Percentiles rank a stretch among this genome's conserved stretches.
phyloP scores from a whole-genome alignment of 202 grass and related monocot genomes.

The Carex arenaria region DNA sequence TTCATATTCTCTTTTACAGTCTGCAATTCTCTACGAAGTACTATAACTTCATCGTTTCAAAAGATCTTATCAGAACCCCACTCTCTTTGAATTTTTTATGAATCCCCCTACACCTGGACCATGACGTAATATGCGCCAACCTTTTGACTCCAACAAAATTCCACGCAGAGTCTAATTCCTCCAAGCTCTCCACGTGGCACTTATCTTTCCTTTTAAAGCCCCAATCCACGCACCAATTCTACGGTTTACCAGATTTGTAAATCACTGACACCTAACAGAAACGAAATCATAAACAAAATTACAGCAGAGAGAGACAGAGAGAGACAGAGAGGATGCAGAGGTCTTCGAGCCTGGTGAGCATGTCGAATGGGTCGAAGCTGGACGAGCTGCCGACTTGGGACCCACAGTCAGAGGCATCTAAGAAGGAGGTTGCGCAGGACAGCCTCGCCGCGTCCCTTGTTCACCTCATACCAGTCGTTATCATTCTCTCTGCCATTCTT shows the following conservation, averaged over 20 bases:
- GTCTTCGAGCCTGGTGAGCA: slow-evolving; percentile 22
- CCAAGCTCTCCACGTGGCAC: not conserved
- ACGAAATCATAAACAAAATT: not conserved
- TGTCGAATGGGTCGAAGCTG: slow-evolving; percentile 23
- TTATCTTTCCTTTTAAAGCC: not conserved
- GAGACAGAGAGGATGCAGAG: slow-evolving; percentile 21
- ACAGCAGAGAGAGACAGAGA: not conserved
- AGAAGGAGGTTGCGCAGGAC: slow-evolving; percentile 53
- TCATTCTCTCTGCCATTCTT: slow-evolving; percentile 50
- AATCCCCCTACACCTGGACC: not conserved
- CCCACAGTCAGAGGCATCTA: slow-evolving; percentile 43
- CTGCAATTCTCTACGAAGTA: not conserved
- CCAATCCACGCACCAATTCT: not conserved
- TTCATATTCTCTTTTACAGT: not conserved
- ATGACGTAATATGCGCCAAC: not conserved
- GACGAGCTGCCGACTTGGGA: slow-evolving; percentile 58
- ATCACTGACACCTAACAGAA: not conserved
- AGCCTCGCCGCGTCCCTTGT: slow-evolving; percentile 43
- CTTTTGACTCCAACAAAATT: not conserved
- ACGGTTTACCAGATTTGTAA: not conserved
- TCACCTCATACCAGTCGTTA: slow-evolving; percentile 49
- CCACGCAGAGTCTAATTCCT: not conserved
- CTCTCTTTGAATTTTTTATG: not conserved
- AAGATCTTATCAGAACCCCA: not conserved
- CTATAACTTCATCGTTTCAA: not conserved